A percentile compares a stretch with the other conserved stretches of the same genome.
phyloP scores from a whole-genome alignment of 768 basidiomycete species.

The Tricholoma bakamatsutake region DNA sequence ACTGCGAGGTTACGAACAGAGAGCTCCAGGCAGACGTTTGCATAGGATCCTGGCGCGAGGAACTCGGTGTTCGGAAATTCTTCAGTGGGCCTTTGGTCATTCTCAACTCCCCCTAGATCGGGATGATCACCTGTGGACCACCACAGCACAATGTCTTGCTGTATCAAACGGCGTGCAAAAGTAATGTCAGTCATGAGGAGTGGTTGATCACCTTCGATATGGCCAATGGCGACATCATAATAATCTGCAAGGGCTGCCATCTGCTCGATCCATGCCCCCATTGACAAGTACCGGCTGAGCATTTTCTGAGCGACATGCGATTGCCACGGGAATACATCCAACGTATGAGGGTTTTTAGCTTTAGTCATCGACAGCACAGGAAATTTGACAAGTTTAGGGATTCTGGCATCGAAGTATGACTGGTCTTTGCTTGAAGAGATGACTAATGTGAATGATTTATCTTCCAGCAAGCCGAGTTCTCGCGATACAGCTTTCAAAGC shows the following conservation, averaged over 20 bases:
- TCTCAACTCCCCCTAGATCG: conserved; percentile 90
- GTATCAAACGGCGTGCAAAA: conserved; percentile 80
- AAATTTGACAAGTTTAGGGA: conserved; percentile 74
- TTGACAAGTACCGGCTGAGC: conserved; percentile 72
- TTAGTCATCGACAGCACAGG: conserved; percentile 87
- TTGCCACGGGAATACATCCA: conserved; percentile 90
- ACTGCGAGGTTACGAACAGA: conserved; percentile 90
- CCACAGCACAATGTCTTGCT: conserved; percentile 92
- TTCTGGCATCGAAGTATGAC: conserved; percentile 69
- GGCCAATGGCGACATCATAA: conserved; percentile 89
- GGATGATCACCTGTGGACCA: conserved; percentile 90
- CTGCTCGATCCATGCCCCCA: conserved; percentile 77
- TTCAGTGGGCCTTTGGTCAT: conserved; percentile 71
- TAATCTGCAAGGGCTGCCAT: conserved; percentile 79
- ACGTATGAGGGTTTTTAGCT: conserved; percentile 63
- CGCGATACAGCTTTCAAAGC: conserved; percentile 86
- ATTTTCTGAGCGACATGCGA: conserved; percentile 75
- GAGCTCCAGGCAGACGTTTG: conserved; percentile 89
- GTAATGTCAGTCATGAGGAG: conserved; percentile 85
- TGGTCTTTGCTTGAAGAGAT: conserved; percentile 85
- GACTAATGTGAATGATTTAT: conserved; percentile 67
- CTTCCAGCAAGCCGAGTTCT: conserved; percentile 73
- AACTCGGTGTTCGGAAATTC: conserved; percentile 85
- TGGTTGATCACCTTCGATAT: conserved; percentile 87
- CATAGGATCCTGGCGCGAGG: conserved; percentile 77